phyloP scores from a whole-genome alignment of 345 rosid species.

The Adansonia digitata region DNA sequence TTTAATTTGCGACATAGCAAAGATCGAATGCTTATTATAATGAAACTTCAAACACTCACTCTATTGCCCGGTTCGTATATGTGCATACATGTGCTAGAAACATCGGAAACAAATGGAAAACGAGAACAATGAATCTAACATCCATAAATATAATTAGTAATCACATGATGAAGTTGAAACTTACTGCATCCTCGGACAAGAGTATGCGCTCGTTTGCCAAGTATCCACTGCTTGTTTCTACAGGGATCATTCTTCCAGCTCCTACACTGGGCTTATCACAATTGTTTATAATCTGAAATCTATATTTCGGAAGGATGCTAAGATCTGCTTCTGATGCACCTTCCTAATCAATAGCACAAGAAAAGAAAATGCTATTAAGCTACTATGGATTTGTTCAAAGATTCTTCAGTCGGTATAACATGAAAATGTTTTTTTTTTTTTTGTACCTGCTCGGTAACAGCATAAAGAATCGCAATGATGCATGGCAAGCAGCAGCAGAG shows the following conservation, averaged over 20 bases:
- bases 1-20: background rate
- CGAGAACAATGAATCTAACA: background rate
- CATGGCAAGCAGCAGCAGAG: slow-evolving; percentile 98
- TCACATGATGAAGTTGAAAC: slow-evolving; percentile 11
- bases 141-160: too few species aligned
- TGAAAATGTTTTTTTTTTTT: too few species aligned
- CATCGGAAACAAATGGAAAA: background rate
- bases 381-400: background rate
- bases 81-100: background rate
- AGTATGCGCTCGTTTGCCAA: slow-evolving; percentile 63
- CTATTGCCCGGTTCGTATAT: too few species aligned
- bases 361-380: slow-evolving; percentile 7
- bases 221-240: slow-evolving; percentile 50
- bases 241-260: slow-evolving; percentile 82
- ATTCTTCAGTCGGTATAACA: background rate
- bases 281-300: slow-evolving; percentile 40
- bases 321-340: slow-evolving; percentile 99
- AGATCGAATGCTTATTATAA: background rate
- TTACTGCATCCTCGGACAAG: slow-evolving; percentile 88
- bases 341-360: slow-evolving; percentile 49
- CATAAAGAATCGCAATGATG: slow-evolving; percentile 89
- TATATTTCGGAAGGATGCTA: slow-evolving; percentile 76
- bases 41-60: too few species aligned
- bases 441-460: slow-evolving; percentile 91
- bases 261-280: slow-evolving; percentile 53